A percentile compares a stretch with the other conserved stretches of the same genome.
Evolutionary conservation across 208 protist genomes (phyloP).

Genomic region (Leishmania amazonensis): DNA sequence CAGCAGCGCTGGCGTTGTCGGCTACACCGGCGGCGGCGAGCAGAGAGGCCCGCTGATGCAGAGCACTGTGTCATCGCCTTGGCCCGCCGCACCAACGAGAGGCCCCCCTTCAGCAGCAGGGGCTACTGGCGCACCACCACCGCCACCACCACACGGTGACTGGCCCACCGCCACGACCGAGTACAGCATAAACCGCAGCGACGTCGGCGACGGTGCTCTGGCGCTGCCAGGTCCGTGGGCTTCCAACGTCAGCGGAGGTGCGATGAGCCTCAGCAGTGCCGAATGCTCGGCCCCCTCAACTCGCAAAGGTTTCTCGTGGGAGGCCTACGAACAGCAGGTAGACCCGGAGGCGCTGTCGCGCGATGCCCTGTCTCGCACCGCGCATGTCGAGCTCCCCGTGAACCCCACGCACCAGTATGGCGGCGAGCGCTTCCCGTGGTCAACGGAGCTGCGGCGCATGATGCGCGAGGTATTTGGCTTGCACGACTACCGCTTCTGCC

Average conservation of each 20-base stretch:
- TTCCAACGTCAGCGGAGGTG: not conserved
- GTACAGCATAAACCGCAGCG: not conserved
- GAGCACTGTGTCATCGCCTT: not conserved
- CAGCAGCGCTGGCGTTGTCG: not conserved
- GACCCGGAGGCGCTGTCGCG: constrained; percentile 36
- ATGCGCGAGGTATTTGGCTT: constrained; percentile 91
- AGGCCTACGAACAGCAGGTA: constrained; percentile 63
- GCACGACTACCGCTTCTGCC: constrained; percentile 90
- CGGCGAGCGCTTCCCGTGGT: constrained; percentile 82
- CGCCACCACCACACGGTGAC: not conserved
- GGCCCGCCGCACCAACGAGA: not conserved
- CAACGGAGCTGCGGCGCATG: constrained; percentile 75
- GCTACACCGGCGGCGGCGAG: constrained; percentile 4
- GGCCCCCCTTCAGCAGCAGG: not conserved
- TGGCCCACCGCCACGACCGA: constrained; percentile 16
- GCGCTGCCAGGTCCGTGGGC: constrained; percentile 3
- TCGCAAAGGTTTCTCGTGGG: constrained; percentile 63
- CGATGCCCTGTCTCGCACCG: constrained; percentile 39
- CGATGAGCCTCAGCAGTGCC: not conserved
- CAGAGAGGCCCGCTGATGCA: constrained; percentile 1
- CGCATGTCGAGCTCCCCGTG: constrained; percentile 63
- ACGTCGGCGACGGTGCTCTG: not conserved
- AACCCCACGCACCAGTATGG: constrained; percentile 72
- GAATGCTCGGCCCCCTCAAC: not conserved
- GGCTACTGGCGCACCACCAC: not conserved